These are phyloP conservation scores for Neonectria faginata DNA, from an alignment of 2,329 filamentous ascomycete genomes.

Conservation along the genomic window DNA sequence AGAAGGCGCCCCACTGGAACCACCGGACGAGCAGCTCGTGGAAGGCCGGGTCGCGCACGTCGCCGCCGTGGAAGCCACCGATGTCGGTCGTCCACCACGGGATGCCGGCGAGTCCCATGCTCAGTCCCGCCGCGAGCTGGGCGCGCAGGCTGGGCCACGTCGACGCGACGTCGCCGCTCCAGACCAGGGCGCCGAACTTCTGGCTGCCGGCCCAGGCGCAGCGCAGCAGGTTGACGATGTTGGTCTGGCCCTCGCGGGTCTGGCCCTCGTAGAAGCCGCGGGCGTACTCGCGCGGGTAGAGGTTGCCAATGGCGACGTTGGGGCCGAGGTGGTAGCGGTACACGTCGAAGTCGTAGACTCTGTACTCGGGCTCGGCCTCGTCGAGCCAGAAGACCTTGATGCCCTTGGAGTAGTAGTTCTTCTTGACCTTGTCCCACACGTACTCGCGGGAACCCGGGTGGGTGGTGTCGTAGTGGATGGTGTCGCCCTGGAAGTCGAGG, in stretches of 20 bases:
- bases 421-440: slow-evolving; percentile 69
- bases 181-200: slow-evolving; percentile 73
- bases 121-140: slow-evolving; percentile 72
- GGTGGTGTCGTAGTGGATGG: slow-evolving; percentile 73
- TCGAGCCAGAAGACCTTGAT: slow-evolving; percentile 77
- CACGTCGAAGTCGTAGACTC: slow-evolving; percentile 73
- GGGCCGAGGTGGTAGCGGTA: slow-evolving; percentile 59
- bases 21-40: slow-evolving; percentile 73
- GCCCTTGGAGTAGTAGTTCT: slow-evolving; percentile 72
- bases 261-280: slow-evolving; percentile 71
- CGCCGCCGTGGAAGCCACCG: slow-evolving; percentile 75
- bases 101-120: slow-evolving; percentile 73
- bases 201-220: slow-evolving; percentile 68
- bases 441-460: slow-evolving; percentile 69
- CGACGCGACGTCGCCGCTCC: slow-evolving; percentile 75
- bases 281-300: slow-evolving; percentile 70
- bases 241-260: slow-evolving; percentile 61
- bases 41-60: slow-evolving; percentile 66
- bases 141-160: slow-evolving; percentile 70
- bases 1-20: slow-evolving; percentile 78
- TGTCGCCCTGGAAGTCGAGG: slow-evolving; percentile 70
- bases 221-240: slow-evolving; percentile 67
- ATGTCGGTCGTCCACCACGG: slow-evolving; percentile 80
- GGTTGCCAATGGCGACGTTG: slow-evolving; percentile 64
- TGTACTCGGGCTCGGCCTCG: slow-evolving; percentile 76